Conservation (phyloP, 2,329 filamentous ascomycete species). For the Drechslera avenae region DNA sequence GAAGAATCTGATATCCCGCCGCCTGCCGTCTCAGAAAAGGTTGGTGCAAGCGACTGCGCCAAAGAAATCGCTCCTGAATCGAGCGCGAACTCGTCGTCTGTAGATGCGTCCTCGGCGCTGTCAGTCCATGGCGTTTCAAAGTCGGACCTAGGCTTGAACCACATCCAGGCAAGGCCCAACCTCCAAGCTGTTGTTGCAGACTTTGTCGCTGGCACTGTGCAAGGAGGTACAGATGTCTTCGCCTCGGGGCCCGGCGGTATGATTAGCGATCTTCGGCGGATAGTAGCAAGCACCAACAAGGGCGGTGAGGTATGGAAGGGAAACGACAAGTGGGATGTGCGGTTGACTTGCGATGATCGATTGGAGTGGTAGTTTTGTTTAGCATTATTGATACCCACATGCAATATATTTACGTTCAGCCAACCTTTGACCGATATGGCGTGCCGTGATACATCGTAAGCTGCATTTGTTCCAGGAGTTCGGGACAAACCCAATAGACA, state of each 20-base stretch:
- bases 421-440: too few species aligned
- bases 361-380: slow-evolving; percentile 36
- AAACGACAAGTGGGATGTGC: slow-evolving; percentile 38
- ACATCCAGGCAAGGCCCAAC: slow-evolving; percentile 32
- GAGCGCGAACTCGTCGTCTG: slow-evolving; percentile 21
- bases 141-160: slow-evolving; percentile 32
- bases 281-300: slow-evolving; percentile 39
- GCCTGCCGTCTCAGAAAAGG: slow-evolving; percentile 27
- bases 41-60: slow-evolving; percentile 18
- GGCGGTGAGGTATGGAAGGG: slow-evolving; percentile 43
- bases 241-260: slow-evolving; percentile 40
- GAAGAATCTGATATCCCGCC: slow-evolving; percentile 27
- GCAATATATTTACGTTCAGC: neutral
- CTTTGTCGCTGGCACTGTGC: slow-evolving; percentile 31
- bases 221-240: slow-evolving; percentile 38
- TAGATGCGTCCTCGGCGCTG: slow-evolving; percentile 30
- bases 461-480: too few species aligned
- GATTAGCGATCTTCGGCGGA: slow-evolving; percentile 41
- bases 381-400: slow-evolving; percentile 28
- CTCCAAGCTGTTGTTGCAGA: slow-evolving; percentile 26
- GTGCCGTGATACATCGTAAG: too few species aligned
- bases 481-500: too few species aligned
- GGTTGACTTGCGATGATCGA: slow-evolving; percentile 41
- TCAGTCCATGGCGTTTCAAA: slow-evolving; percentile 39
- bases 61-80: slow-evolving; percentile 32